A percentile compares a stretch with the other conserved stretches of the same genome.
These are phyloP conservation scores for Solanum chaucha DNA, from an alignment of 257 asterid genomes.

Conservation along the genomic window DNA sequence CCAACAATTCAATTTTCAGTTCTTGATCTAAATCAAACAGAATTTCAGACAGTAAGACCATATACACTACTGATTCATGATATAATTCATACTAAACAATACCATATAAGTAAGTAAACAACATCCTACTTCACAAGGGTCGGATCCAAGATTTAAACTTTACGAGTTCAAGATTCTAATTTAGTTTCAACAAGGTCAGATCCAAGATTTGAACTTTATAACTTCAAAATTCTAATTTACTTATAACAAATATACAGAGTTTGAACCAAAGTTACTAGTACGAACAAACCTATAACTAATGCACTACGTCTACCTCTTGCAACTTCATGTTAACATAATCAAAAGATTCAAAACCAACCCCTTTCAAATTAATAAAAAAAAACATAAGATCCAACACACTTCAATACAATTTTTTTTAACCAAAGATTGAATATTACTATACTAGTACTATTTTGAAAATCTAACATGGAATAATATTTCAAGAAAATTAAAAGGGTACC, in stretches of 20 bases:
- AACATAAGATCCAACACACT: conserved; percentile 12
- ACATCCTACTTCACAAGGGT: background rate
- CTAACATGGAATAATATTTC: background rate
- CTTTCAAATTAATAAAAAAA: background rate
- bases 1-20: background rate
- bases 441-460: background rate
- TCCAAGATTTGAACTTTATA: background rate
- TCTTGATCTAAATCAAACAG: background rate
- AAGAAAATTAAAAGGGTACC: background rate
- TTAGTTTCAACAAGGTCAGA: background rate
- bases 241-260: background rate
- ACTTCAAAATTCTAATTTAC: background rate
- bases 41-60: background rate
- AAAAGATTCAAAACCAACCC: background rate
- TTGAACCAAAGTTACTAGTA: background rate
- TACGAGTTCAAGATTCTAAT: background rate
- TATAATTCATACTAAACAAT: background rate
- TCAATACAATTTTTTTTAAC: background rate
- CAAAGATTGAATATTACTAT: background rate
- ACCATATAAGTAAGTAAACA: background rate
- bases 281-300: background rate
- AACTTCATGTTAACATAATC: background rate
- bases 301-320: background rate
- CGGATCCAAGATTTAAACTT: background rate
- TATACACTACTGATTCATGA: background rate